Evolutionary conservation across 768 basidiomycete genomes (phyloP), one percentile per base, ranked within the genome.

Genomic region (Suillus fuscotomentosus): DNA sequence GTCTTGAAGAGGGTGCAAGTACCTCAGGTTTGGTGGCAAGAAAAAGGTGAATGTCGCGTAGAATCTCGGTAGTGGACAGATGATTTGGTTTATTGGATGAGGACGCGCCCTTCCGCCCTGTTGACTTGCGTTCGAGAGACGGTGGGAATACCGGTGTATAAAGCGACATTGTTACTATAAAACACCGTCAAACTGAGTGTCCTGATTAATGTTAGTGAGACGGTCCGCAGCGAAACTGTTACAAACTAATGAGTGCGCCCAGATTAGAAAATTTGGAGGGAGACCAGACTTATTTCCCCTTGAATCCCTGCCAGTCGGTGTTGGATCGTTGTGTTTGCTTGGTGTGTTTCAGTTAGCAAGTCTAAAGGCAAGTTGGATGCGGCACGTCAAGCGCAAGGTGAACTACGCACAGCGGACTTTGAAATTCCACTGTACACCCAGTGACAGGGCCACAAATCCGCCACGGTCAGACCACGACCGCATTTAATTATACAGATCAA

Each of bases 131-230:
- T n/a, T 66, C 68, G 9, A 60, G 69, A 20, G 67, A 60, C 14
- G 75, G 53, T 10, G 76, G 77, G 36, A 77, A 77, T 8, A 77
- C 65, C 51, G 76, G 76, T 1, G 76, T 77, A 65, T 77, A 78
- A 13, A 77, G 70, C 47, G 76, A 77, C 76, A 77, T 77, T 51
- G 50, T 24, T 20, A 34, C 22, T 24, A 50, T 50, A 14, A 27
- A 24, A 14, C 48, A 15, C 48, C 13, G 48, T 50, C 22, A 50
- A 48, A 27, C 27, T 42, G 41, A 42, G 20, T 24, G 41, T 59
- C 22, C 27, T 59, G 56, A 54, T 20, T 20, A 1, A 59, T 27
- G 41, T n/a, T 42, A 22, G 39, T 31, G 41, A 27, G 17, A 31
- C 17, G 17, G 24, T 27, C 24, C 10, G 22, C 14, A 24, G 17